Conservation (phyloP, 768 basidiomycete genomes). For the Termitomyces eurrhizus region DNA sequence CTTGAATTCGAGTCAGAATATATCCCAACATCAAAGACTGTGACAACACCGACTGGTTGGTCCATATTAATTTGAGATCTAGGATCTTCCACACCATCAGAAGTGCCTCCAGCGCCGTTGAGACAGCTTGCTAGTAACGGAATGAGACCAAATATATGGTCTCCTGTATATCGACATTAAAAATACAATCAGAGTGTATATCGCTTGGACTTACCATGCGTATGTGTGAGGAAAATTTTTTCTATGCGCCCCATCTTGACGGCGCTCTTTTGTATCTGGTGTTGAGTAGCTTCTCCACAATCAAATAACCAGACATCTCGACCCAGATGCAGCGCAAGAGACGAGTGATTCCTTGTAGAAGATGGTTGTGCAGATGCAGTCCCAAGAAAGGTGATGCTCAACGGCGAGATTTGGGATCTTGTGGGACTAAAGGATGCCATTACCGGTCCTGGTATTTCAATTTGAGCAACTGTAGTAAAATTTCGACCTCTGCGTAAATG, state of each 20-base stretch:
- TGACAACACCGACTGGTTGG: conserved; percentile 28
- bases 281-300: conserved; percentile 82
- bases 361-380: conserved; percentile 83
- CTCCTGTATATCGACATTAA: conserved; percentile 42
- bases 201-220: conserved; percentile 55
- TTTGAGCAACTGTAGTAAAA: neutral
- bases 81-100: conserved; percentile 57
- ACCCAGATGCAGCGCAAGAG: conserved; percentile 61
- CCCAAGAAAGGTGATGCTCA: conserved; percentile 73
- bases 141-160: conserved; percentile 76
- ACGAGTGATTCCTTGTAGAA: conserved; percentile 72
- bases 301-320: conserved; percentile 82
- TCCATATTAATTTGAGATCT: conserved; percentile 36
- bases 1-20: conserved; percentile 29
- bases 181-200: neutral
- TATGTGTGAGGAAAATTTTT: conserved; percentile 88
- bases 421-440: neutral
- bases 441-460: neutral
- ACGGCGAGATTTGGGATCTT: conserved; percentile 20
- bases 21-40: neutral
- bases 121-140: conserved; percentile 65
- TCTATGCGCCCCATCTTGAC: conserved; percentile 79
- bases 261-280: conserved; percentile 65
- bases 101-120: conserved; percentile 71
- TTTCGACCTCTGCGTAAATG: neutral